phyloP scores from a whole-genome alignment of 2,329 filamentous ascomycete genomes.

The Diaporthe velutina region DNA sequence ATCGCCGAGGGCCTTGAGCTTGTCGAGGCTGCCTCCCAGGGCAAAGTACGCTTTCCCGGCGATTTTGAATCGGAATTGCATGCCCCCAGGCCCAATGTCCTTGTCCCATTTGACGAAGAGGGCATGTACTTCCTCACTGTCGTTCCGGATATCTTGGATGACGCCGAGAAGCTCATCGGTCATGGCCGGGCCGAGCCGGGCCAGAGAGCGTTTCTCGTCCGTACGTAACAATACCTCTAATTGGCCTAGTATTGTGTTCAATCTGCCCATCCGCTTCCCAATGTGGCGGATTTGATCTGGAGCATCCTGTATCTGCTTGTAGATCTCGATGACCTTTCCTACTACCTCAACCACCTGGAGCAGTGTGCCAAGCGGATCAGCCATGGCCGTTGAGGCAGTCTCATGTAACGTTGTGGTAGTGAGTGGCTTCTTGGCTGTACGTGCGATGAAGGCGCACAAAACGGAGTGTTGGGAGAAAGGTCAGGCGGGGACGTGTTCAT shows the following conservation, averaged over 20 bases:
- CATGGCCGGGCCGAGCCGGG: slow-evolving; percentile 1
- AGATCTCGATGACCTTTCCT: slow-evolving; percentile 41
- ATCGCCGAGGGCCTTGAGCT: slow-evolving; percentile 42
- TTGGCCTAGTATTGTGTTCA: slow-evolving; percentile 41
- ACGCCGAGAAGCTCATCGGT: slow-evolving; percentile 38
- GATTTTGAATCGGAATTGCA: slow-evolving; percentile 43
- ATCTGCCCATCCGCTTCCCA: slow-evolving; percentile 42
- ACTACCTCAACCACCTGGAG: slow-evolving; percentile 43
- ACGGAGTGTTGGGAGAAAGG: neutral
- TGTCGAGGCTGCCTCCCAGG: slow-evolving; percentile 43
- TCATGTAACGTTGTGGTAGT: neutral
- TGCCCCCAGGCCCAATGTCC: slow-evolving; percentile 40
- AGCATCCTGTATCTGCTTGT: slow-evolving; percentile 43
- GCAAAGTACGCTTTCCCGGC: slow-evolving; percentile 43
- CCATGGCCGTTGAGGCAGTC: neutral
- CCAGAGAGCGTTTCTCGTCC: slow-evolving; percentile 28
- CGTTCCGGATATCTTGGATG: slow-evolving; percentile 41
- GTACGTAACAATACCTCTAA: slow-evolving; percentile 42
- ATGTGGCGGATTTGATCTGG: slow-evolving; percentile 44
- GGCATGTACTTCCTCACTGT: slow-evolving; percentile 42
- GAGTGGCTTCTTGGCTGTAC: neutral
- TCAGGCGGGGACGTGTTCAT: neutral
- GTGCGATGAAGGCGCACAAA: neutral
- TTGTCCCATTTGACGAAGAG: slow-evolving; percentile 45
- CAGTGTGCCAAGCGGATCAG: slow-evolving; percentile 41